Evolutionary conservation across 768 basidiomycete genomes (phyloP).

Genomic region (Mycena leptocephala): DNA sequence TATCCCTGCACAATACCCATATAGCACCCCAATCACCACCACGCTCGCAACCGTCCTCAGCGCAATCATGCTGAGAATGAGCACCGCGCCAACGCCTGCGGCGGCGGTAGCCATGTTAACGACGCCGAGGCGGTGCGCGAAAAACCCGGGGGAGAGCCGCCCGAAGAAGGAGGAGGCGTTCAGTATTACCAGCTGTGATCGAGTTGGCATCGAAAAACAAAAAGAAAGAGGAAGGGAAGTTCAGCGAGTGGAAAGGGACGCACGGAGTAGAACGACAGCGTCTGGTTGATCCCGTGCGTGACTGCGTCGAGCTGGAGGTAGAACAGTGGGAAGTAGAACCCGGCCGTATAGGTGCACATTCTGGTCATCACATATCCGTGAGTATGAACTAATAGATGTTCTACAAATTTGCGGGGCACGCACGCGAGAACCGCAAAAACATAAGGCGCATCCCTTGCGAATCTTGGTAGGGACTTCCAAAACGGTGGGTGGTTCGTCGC

Average conservation of each 20-base stretch:
- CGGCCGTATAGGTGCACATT: constrained; percentile 35
- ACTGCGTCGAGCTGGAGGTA: constrained; percentile 55
- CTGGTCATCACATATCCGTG: constrained; percentile 11
- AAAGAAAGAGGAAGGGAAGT: no score
- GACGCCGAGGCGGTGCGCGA: constrained; percentile 49
- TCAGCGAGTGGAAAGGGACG: constrained; percentile 7
- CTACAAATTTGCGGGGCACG: no score
- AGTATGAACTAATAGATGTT: no score
- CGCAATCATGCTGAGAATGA: constrained; percentile 54
- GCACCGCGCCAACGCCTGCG: constrained; percentile 36
- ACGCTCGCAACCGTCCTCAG: constrained; percentile 38
- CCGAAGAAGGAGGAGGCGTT: constrained; percentile 59
- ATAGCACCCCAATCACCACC: constrained; percentile 45
- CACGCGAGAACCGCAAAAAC: constrained; percentile 37
- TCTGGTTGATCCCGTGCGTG: constrained; percentile 44
- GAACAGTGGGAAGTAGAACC: constrained; percentile 51
- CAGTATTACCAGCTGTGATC: constrained; percentile 51
- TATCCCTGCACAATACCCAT: constrained; percentile 52
- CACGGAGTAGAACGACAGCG: constrained; percentile 58
- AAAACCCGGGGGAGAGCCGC: constrained; percentile 53
- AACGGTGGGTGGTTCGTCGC: constrained; percentile 35
- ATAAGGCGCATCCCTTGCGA: constrained; percentile 41
- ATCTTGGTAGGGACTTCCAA: constrained; percentile 20
- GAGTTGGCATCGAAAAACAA: neutral
- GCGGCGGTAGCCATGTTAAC: constrained; percentile 45